A percentile compares a stretch with the other conserved stretches of the same genome.
Conservation (phyloP, 352 stramenopile genomes). For the Globisporangium apiculatum region DNA sequence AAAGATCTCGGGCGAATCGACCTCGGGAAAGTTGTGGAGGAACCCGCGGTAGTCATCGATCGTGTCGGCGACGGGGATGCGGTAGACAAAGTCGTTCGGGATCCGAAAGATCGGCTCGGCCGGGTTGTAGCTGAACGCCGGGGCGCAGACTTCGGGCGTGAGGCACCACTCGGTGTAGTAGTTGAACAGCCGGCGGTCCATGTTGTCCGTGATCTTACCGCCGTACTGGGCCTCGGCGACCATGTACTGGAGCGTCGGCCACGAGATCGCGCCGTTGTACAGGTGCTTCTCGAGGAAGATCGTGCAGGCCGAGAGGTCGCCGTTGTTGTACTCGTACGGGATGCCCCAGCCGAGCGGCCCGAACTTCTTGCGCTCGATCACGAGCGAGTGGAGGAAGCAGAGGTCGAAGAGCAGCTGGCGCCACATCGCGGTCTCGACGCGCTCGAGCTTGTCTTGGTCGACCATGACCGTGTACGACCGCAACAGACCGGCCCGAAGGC, state of each 20-base stretch:
- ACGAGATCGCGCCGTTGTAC: constrained; percentile 97
- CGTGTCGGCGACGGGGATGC: constrained; percentile 87
- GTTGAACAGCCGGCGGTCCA: constrained; percentile 96
- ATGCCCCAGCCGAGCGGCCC: constrained; percentile 97
- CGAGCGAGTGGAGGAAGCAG: constrained; percentile 97
- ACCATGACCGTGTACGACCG: constrained; percentile 98
- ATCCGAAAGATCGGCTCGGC: constrained; percentile 93
- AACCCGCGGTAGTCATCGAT: constrained; percentile 96
- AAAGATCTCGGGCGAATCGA: constrained; percentile 98
- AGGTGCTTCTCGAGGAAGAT: constrained; percentile 98
- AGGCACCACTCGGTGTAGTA: constrained; percentile 98
- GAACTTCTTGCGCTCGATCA: constrained; percentile 99
- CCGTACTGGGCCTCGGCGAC: constrained; percentile 98
- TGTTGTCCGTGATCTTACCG: constrained; percentile 98
- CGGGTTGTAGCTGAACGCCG: constrained; percentile 94
- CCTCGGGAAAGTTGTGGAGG: constrained; percentile 92
- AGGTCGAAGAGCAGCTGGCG: constrained; percentile 95
- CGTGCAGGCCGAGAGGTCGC: constrained; percentile 96
- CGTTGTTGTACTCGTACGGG: constrained; percentile 99
- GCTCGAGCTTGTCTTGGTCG: constrained; percentile 97
- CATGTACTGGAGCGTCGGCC: constrained; percentile 98
- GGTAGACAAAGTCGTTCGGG: constrained; percentile 96
- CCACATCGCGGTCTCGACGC: constrained; percentile 96
- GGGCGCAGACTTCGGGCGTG: constrained; percentile 71
- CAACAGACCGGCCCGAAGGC: constrained; percentile 92